These are phyloP conservation scores for Sechiopsis laciniata DNA, from an alignment of 306 rosid genomes.

Conservation along the genomic window DNA sequence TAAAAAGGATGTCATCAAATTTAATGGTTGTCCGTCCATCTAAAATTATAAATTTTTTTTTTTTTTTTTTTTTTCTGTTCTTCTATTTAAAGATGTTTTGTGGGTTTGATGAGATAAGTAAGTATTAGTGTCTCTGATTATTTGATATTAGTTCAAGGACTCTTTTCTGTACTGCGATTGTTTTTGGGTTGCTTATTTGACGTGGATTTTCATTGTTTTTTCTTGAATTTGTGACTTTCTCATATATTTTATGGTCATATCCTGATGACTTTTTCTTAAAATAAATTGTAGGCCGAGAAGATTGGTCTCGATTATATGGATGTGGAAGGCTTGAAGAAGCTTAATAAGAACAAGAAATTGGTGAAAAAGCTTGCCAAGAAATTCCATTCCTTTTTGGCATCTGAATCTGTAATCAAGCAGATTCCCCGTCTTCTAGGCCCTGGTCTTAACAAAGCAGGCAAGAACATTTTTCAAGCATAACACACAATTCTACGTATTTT, in stretches of 20 bases:
- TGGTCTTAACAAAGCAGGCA: constrained; percentile 92
- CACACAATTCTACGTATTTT: not conserved
- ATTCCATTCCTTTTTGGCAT: constrained; percentile 79
- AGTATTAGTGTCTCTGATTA: too few species aligned
- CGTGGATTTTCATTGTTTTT: not conserved
- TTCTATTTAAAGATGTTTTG: not conserved
- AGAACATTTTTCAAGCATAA: constrained; percentile 15
- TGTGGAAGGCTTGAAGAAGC: constrained; percentile 74
- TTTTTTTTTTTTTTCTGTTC: too few species aligned
- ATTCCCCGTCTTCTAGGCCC: constrained; percentile 88
- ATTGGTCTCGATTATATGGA: constrained; percentile 73
- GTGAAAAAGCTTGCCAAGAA: constrained; percentile 81
- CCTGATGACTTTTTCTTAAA: not conserved
- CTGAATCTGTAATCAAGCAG: constrained; percentile 84
- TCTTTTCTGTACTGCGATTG: not conserved
- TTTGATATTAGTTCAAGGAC: not conserved
- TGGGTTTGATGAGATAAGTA: too few species aligned
- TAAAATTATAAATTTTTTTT: too few species aligned
- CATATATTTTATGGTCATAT: not conserved
- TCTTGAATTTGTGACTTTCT: not conserved
- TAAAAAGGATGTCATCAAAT: too few species aligned
- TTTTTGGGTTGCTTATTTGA: not conserved
- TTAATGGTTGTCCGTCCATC: too few species aligned
- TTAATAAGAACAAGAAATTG: constrained; percentile 69
- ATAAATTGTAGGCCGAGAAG: constrained; percentile 55